Percentiles rank a stretch among this genome's conserved stretches.
These are phyloP conservation scores for Penicillium herquei DNA, from an alignment of 495 filamentous ascomycete genomes.

Conservation along the genomic window DNA sequence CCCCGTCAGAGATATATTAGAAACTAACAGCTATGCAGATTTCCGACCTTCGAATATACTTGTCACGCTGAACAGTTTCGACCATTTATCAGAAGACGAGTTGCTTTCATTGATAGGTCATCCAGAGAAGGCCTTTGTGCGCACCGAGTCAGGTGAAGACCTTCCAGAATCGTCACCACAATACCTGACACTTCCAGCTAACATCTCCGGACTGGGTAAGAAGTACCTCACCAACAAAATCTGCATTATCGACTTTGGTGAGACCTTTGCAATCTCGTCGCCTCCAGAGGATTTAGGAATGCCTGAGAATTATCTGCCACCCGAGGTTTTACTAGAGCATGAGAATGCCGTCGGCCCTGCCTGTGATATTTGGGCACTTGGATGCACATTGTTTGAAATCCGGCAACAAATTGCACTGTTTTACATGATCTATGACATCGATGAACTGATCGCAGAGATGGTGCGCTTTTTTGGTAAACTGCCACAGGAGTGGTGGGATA, in stretches of 20 bases:
- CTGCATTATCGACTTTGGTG: neutral
- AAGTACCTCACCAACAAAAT: neutral
- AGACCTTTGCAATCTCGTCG: neutral
- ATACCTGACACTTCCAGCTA: neutral
- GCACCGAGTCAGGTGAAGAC: neutral
- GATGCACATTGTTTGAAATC: neutral
- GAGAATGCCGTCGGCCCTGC: neutral
- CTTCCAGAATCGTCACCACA: neutral
- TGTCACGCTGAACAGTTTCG: neutral
- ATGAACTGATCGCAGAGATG: neutral
- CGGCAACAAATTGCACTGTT: neutral
- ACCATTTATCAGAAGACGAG: neutral
- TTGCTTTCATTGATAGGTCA: neutral
- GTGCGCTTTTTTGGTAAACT: neutral
- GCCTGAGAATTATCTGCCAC: conserved; percentile 1
- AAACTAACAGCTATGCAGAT: neutral
- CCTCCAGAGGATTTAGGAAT: neutral
- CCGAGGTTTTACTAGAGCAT: neutral
- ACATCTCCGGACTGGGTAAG: neutral
- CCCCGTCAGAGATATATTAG: neutral
- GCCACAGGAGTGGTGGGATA: neutral
- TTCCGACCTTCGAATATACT: neutral
- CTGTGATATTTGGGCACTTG: conserved; percentile 1
- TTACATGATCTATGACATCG: conserved; percentile 1
- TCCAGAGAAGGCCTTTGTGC: neutral